Percentiles rank a stretch among this genome's conserved stretches.
phyloP scores from a whole-genome alignment of 1,139 yeast genomes.

The Taphrina confusa region DNA sequence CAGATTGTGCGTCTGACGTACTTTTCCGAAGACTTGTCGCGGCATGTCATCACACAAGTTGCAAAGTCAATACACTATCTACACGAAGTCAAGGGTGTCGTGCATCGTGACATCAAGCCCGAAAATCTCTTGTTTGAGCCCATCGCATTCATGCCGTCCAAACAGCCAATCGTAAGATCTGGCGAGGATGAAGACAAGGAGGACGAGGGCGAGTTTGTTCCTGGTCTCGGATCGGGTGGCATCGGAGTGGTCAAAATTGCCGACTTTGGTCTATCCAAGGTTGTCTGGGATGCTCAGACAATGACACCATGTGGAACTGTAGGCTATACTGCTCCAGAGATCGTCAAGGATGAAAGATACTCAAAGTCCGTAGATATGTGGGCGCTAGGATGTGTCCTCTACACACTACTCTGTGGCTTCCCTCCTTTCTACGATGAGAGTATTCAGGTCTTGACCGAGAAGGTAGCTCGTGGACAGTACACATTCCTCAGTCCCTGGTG shows the following conservation, averaged over 20 bases:
- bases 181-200: conserved; percentile 75
- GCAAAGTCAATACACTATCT: conserved; percentile 78
- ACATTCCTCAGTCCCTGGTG: conserved; percentile 92
- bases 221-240: conserved; percentile 85
- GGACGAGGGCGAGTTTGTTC: conserved; percentile 82
- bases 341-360: conserved; percentile 79
- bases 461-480: conserved; percentile 80
- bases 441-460: conserved; percentile 74
- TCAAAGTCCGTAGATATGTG: conserved; percentile 93
- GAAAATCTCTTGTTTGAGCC: conserved; percentile 87
- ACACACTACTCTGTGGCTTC: conserved; percentile 87
- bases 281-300: conserved; percentile 65
- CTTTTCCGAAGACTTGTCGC: conserved; percentile 77
- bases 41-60: conserved; percentile 82
- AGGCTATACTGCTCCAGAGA: conserved; percentile 93
- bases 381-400: conserved; percentile 92
- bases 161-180: conserved; percentile 55
- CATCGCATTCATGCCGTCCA: conserved; percentile 60
- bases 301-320: conserved; percentile 90
- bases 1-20: conserved; percentile 90
- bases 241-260: conserved; percentile 84
- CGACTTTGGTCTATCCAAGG: conserved; percentile 90
- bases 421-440: conserved; percentile 95
- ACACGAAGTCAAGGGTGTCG: conserved; percentile 80
- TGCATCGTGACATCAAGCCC: conserved; percentile 93